phyloP scores from a whole-genome alignment of 2,329 filamentous ascomycete genomes.

The Ceratocystiopsis brevicomis region DNA sequence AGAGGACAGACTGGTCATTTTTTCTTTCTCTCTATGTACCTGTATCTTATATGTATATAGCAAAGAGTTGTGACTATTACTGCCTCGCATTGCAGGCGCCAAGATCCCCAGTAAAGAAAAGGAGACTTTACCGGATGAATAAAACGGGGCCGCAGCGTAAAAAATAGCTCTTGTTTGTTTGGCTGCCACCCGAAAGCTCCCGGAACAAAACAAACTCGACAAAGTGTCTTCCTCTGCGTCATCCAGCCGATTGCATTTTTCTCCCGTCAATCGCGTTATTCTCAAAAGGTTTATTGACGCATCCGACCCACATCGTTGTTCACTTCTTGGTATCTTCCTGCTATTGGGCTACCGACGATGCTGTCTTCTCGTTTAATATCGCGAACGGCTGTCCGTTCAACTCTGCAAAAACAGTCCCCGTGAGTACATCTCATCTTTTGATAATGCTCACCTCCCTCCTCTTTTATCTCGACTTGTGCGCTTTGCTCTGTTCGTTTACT shows the following conservation, averaged over 20 bases:
- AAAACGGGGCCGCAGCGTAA: no score
- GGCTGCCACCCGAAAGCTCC: constrained; percentile 9
- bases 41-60: no score
- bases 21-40: no score
- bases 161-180: constrained; percentile 1
- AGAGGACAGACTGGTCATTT: no score
- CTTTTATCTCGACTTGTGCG: neutral
- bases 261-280: no score
- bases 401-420: constrained; percentile 22
- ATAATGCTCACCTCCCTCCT: neutral
- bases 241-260: neutral
- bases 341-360: constrained; percentile 21
- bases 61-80: no score
- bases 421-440: neutral
- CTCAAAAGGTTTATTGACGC: no score
- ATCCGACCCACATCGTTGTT: no score
- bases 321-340: neutral
- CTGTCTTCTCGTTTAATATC: constrained; percentile 42
- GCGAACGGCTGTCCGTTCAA: constrained; percentile 36
- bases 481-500: neutral
- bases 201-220: constrained; percentile 1
- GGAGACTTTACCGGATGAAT: no score
- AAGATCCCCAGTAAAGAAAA: no score
- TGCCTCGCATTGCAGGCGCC: no score
- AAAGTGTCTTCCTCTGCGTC: neutral